A percentile compares a stretch with the other conserved stretches of the same genome.
phyloP scores from a whole-genome alignment of 805 yeast genomes.

The Yamadazyma sp. region DNA sequence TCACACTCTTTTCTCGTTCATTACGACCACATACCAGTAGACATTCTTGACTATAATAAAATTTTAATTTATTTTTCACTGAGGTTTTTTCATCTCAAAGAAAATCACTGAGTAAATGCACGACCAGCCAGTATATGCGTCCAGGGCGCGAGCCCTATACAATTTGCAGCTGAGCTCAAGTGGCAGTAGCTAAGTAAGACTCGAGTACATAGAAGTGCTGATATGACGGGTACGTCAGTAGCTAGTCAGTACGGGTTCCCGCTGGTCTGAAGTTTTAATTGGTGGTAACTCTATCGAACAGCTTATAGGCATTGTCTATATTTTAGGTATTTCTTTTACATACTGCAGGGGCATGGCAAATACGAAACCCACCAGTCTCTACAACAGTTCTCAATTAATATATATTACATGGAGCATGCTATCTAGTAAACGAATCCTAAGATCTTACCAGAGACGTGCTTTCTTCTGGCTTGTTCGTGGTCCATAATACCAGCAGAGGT shows the following conservation, averaged over 20 bases:
- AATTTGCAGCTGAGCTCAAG: too few species aligned
- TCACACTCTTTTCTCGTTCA: background rate
- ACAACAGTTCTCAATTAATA: too few species aligned
- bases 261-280: too few species aligned
- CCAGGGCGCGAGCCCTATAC: conserved; percentile 15
- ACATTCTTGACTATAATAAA: conserved; percentile 26
- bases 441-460: conserved; percentile 98
- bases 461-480: conserved; percentile 99
- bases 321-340: too few species aligned
- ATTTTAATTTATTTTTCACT: conserved; percentile 15
- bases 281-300: too few species aligned
- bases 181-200: too few species aligned
- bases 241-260: too few species aligned
- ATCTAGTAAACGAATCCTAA: conserved; percentile 92
- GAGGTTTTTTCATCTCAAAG: conserved; percentile 13
- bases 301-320: too few species aligned
- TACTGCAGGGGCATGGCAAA: too few species aligned
- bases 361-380: too few species aligned
- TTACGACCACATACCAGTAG: conserved; percentile 32
- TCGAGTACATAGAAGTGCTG: too few species aligned
- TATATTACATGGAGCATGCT: conserved; percentile 16
- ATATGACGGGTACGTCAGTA: too few species aligned
- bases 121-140: background rate
- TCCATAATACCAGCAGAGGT: conserved; percentile 99
- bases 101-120: background rate